Percentiles rank a stretch among this genome's conserved stretches.
These are phyloP conservation scores for Thalassia testudinum DNA, from an alignment of 116 monocot species.

Conservation along the genomic window DNA sequence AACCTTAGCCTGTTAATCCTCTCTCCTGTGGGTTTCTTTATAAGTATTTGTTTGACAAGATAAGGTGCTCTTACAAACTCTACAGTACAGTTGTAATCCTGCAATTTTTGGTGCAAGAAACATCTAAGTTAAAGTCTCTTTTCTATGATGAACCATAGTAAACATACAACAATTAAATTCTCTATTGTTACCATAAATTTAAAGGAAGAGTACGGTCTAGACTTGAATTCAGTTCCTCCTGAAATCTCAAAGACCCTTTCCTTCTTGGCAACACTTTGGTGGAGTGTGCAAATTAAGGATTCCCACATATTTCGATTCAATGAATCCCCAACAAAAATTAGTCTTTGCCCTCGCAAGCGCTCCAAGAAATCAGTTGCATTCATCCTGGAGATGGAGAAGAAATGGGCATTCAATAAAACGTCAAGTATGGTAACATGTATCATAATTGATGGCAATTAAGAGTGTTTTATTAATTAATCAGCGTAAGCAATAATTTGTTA, in stretches of 20 bases:
- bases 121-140: too few species aligned
- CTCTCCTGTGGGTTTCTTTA: conserved; percentile 14
- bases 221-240: conserved; percentile 46
- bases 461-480: too few species aligned
- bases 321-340: conserved; percentile 84
- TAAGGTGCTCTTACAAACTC: conserved; percentile 69
- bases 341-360: conserved; percentile 53
- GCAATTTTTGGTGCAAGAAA: neutral
- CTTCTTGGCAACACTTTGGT: conserved; percentile 32
- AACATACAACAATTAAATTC: neutral
- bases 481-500: too few species aligned
- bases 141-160: neutral
- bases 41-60: conserved; percentile 45
- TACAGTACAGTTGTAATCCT: conserved; percentile 70
- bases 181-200: conserved; percentile 59
- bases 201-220: conserved; percentile 58
- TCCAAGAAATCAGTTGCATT: too few species aligned
- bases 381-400: neutral
- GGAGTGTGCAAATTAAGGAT: conserved; percentile 76
- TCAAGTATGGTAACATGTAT: too few species aligned
- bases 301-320: too few species aligned
- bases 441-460: too few species aligned
- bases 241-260: too few species aligned
- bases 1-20: conserved; percentile 51
- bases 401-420: too few species aligned